These are phyloP conservation scores for Penicillium paradoxum DNA, from an alignment of 495 filamentous ascomycete species.

Conservation along the genomic window DNA sequence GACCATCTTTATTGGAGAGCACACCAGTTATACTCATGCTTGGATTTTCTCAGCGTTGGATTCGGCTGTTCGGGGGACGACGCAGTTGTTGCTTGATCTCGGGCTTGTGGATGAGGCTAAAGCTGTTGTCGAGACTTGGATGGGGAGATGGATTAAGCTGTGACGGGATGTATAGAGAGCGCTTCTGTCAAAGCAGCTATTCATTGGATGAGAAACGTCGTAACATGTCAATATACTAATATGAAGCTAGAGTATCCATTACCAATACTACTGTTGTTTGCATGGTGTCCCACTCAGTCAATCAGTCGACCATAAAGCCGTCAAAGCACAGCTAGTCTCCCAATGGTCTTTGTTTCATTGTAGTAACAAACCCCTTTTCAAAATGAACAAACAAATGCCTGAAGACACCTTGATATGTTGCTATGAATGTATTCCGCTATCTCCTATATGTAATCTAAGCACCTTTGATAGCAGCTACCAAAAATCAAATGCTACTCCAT, in stretches of 20 bases:
- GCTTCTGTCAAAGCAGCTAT: background rate
- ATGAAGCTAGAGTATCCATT: background rate
- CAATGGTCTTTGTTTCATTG: too few relatives aligned
- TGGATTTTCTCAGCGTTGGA: conserved; percentile 68
- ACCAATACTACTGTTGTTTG: background rate
- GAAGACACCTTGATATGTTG: too few relatives aligned
- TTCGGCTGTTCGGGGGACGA: conserved; percentile 58
- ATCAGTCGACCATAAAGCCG: too few relatives aligned
- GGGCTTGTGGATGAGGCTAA: conserved; percentile 69
- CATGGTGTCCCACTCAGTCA: background rate
- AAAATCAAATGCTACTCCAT: too few relatives aligned
- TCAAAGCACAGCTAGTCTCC: too few relatives aligned
- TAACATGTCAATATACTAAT: background rate
- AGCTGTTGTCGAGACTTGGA: conserved; percentile 57
- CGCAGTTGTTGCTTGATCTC: conserved; percentile 61
- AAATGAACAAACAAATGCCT: too few relatives aligned
- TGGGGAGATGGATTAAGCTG: conserved; percentile 57
- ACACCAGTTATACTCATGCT: conserved; percentile 69
- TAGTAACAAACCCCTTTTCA: too few relatives aligned
- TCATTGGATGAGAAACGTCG: background rate
- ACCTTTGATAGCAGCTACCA: too few relatives aligned
- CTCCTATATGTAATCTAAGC: too few relatives aligned
- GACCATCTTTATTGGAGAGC: conserved; percentile 65
- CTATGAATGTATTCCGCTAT: too few relatives aligned
- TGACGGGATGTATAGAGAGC: conserved; percentile 3